These are phyloP conservation scores for Amylocarpus encephaloides DNA, from an alignment of 2,329 filamentous ascomycete species.

Conservation along the genomic window DNA sequence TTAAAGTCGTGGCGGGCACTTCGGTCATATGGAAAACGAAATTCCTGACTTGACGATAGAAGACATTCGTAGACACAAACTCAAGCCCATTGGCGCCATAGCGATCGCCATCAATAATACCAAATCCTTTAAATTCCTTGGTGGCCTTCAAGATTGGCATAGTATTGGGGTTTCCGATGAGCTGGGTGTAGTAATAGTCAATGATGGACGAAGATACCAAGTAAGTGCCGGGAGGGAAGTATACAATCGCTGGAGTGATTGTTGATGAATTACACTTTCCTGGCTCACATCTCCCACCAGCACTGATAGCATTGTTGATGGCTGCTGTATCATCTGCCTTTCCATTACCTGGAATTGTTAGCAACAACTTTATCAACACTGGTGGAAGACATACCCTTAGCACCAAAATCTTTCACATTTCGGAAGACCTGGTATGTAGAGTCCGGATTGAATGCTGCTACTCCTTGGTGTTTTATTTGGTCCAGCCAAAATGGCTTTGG, in stretches of 20 bases:
- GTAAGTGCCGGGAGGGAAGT: slow-evolving; percentile 26
- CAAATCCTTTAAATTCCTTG: slow-evolving; percentile 70
- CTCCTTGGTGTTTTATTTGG: slow-evolving; percentile 17
- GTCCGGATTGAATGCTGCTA: slow-evolving; percentile 12
- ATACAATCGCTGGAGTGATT: slow-evolving; percentile 37
- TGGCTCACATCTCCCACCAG: slow-evolving; percentile 18
- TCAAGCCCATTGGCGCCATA: slow-evolving; percentile 67
- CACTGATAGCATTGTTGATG: slow-evolving; percentile 56
- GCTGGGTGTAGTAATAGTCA: slow-evolving; percentile 21
- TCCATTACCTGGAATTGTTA: slow-evolving; percentile 63
- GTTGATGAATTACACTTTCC: slow-evolving; percentile 40
- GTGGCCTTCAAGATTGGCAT: slow-evolving; percentile 69
- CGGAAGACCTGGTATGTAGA: slow-evolving; percentile 16
- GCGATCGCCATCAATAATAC: slow-evolving; percentile 78
- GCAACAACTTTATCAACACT: slow-evolving; percentile 49
- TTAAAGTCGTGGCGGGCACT: slow-evolving; percentile 24
- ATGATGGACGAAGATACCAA: slow-evolving; percentile 21
- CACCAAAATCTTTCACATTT: slow-evolving; percentile 23
- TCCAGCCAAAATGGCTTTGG: slow-evolving; percentile 16
- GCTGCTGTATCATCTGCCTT: slow-evolving; percentile 73
- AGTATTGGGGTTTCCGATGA: slow-evolving; percentile 26
- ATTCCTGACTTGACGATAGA: slow-evolving; percentile 59
- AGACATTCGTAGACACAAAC: slow-evolving; percentile 68
- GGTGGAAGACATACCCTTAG: slow-evolving; percentile 14
- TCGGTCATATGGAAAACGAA: slow-evolving; percentile 53